A percentile compares a stretch with the other conserved stretches of the same genome.
Evolutionary conservation across 805 yeast genomes (phyloP).

Genomic region (Nakazawaea ishiwadae): DNA sequence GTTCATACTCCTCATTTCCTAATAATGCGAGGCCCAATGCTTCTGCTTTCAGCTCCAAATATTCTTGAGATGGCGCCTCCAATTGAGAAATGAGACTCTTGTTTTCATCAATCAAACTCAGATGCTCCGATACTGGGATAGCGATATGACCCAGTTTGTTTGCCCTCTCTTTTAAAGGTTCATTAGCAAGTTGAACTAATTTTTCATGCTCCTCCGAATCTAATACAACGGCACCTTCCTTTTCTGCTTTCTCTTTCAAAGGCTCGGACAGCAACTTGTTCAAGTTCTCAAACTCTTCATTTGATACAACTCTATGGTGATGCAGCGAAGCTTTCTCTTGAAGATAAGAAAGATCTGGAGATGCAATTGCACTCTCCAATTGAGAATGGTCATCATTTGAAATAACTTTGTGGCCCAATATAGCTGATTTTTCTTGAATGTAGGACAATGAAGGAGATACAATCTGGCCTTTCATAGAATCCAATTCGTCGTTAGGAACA

Average conservation of each 20-base stretch:
- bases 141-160: conserved; percentile 13
- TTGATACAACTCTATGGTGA: no score
- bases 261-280: conserved; percentile 13
- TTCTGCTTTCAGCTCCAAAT: neutral
- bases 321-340: no score
- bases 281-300: conserved; percentile 6
- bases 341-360: no score
- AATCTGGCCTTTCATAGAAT: neutral
- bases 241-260: conserved; percentile 20
- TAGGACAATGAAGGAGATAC: conserved; percentile 16
- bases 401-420: conserved; percentile 12
- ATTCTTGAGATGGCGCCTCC: neutral
- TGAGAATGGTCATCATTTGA: conserved; percentile 4
- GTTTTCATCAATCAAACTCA: neutral
- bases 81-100: neutral
- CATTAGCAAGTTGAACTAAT: conserved; percentile 8
- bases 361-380: no score
- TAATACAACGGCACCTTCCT: conserved; percentile 18
- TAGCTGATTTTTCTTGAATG: conserved; percentile 13
- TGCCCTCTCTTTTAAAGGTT: conserved; percentile 20
- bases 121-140: neutral
- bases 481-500: neutral
- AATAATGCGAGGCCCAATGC: conserved; percentile 4
- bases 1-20: conserved; percentile 13
- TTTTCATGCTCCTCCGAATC: conserved; percentile 6